phyloP scores from a whole-genome alignment of 805 yeast species.

The Cyberlindnera americana region DNA sequence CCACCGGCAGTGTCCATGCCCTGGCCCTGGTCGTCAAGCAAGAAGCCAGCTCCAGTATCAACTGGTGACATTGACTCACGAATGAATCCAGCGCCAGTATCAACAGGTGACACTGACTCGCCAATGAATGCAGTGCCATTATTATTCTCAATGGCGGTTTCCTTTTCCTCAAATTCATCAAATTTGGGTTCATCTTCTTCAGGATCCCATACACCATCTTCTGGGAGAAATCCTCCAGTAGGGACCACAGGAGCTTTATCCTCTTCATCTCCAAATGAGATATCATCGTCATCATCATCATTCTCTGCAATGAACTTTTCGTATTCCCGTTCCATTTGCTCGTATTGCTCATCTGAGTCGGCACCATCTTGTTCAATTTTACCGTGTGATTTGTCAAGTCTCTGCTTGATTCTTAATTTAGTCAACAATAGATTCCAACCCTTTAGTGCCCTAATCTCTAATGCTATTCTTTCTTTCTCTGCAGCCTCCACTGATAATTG shows the following conservation, averaged over 20 bases:
- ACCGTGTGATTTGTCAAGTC: constrained; percentile 48
- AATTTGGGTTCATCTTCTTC: not conserved
- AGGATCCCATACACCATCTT: constrained; percentile 11
- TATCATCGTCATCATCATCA: constrained; percentile 19
- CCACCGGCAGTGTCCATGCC: not conserved
- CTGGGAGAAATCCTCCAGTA: constrained; percentile 6
- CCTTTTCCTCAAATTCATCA: not conserved
- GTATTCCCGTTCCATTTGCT: constrained; percentile 18
- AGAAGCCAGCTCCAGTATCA: constrained; percentile 1
- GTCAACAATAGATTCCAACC: constrained; percentile 42
- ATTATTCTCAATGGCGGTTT: not conserved
- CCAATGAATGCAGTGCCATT: not conserved
- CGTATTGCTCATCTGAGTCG: constrained; percentile 15
- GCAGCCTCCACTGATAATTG: constrained; percentile 42
- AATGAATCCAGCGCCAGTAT: constrained; percentile 1
- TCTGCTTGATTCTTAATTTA: constrained; percentile 38
- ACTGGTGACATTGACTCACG: not conserved
- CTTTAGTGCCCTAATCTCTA: constrained; percentile 46
- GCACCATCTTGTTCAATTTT: constrained; percentile 11
- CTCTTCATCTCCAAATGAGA: not conserved
- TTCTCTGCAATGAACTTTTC: constrained; percentile 22
- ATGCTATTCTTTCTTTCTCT: constrained; percentile 38
- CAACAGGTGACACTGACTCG: not conserved
- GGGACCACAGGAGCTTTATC: not conserved
- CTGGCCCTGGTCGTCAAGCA: not conserved